phyloP scores from a whole-genome alignment of 2,329 filamentous ascomycete species.

The Penicillium hordei region DNA sequence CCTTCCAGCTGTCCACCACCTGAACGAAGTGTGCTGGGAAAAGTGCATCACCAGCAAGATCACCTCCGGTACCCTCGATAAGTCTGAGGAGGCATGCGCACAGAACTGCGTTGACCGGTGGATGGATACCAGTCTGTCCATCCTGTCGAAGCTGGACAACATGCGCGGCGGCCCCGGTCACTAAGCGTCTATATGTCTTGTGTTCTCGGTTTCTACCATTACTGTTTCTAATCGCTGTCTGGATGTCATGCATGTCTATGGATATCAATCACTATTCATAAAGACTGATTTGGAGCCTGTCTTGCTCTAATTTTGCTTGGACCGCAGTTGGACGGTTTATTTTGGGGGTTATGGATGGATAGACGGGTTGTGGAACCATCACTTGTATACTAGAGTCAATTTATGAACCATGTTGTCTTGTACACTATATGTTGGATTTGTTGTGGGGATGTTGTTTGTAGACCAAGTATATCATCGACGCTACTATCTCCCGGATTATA shows the following conservation, averaged over 20 bases:
- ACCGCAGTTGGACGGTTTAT: neutral
- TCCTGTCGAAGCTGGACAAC: slow-evolving; percentile 79
- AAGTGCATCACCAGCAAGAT: slow-evolving; percentile 83
- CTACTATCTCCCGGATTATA: neutral
- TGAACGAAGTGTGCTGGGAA: slow-evolving; percentile 84
- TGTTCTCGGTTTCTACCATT: neutral
- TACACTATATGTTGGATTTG: neutral
- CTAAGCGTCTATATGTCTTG: slow-evolving; percentile 18
- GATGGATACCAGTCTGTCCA: slow-evolving; percentile 80
- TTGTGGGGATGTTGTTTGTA: neutral
- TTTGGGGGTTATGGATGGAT: slow-evolving; percentile 7
- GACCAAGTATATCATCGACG: neutral
- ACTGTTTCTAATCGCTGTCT: neutral
- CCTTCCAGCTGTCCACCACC: slow-evolving; percentile 60
- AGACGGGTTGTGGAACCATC: slow-evolving; percentile 9
- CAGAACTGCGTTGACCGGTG: slow-evolving; percentile 93
- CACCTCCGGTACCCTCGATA: slow-evolving; percentile 70
- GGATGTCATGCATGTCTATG: neutral
- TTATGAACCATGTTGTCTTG: slow-evolving; percentile 15
- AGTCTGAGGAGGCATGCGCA: slow-evolving; percentile 77
- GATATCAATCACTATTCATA: neutral
- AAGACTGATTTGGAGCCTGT: neutral
- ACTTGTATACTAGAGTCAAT: slow-evolving; percentile 29
- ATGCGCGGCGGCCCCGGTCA: slow-evolving; percentile 46
- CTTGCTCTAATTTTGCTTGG: neutral